Percentiles rank a stretch among this genome's conserved stretches.
Evolutionary conservation across 768 basidiomycete genomes (phyloP).

Genomic region (Peribolospora kevripleyi): DNA sequence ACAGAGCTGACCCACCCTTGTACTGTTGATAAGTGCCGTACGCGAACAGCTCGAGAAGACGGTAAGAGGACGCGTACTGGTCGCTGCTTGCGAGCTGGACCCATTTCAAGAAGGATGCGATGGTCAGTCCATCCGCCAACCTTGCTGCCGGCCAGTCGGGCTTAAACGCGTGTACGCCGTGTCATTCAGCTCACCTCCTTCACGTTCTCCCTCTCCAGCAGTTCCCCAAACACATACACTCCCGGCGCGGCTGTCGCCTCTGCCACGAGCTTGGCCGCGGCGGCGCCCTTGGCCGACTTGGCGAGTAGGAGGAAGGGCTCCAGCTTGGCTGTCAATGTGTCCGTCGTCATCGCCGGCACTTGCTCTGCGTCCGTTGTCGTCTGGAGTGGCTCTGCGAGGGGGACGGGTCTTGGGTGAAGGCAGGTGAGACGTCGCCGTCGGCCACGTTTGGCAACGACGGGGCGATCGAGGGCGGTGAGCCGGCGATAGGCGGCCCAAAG

Average conservation of each 20-base stretch:
- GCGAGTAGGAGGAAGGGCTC: conserved; percentile 83
- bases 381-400: no score
- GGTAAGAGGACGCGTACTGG: conserved; percentile 35
- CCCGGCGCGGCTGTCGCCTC: conserved; percentile 66
- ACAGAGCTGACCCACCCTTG: conserved; percentile 28
- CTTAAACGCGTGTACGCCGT: no score
- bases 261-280: conserved; percentile 57
- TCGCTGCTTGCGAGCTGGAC: conserved; percentile 41
- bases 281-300: conserved; percentile 74
- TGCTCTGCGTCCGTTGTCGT: no score
- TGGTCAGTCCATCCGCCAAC: no score
- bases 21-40: conserved; percentile 74
- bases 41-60: conserved; percentile 61
- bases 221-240: conserved; percentile 74
- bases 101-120: no score
- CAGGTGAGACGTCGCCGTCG: no score
- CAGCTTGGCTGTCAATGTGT: conserved; percentile 34
- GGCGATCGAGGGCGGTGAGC: no score
- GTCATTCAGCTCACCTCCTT: conserved; percentile 37
- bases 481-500: no score
- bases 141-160: no score
- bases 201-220: conserved; percentile 58
- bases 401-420: no score
- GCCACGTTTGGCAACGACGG: no score
- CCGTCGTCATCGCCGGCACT: no score